Conservation (phyloP, 2,329 filamentous ascomycete genomes). For the Gaeumannomyces tritici region DNA sequence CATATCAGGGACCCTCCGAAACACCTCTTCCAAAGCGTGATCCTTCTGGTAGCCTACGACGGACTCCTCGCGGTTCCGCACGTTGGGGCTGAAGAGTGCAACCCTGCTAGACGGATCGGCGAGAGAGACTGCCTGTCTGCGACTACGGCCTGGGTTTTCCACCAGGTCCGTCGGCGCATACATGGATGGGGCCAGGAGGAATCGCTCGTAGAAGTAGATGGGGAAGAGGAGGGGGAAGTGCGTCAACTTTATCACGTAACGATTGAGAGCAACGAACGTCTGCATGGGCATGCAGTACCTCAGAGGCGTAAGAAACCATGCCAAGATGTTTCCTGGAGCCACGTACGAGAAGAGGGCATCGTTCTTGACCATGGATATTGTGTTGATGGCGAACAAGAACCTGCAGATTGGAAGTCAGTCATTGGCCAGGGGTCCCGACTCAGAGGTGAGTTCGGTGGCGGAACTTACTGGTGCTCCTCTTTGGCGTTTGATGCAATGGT, state of each 20-base stretch:
- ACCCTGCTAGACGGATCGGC: slow-evolving; percentile 43
- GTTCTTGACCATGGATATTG: slow-evolving; percentile 97
- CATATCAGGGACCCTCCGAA: slow-evolving; percentile 61
- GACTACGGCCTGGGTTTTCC: slow-evolving; percentile 52
- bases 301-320: slow-evolving; percentile 78
- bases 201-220: slow-evolving; percentile 80
- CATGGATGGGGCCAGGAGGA: slow-evolving; percentile 63
- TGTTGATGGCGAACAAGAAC: slow-evolving; percentile 92
- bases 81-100: slow-evolving; percentile 63
- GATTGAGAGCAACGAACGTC: slow-evolving; percentile 75
- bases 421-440: neutral
- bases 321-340: slow-evolving; percentile 82
- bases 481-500: slow-evolving; percentile 86
- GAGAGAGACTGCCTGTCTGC: slow-evolving; percentile 43
- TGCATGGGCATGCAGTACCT: slow-evolving; percentile 72
- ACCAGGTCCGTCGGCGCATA: slow-evolving; percentile 80
- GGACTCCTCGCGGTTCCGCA: slow-evolving; percentile 73
- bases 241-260: slow-evolving; percentile 83
- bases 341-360: slow-evolving; percentile 92
- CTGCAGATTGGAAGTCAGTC: slow-evolving; percentile 19
- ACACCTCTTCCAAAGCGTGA: slow-evolving; percentile 82
- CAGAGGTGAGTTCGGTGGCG: neutral
- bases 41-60: slow-evolving; percentile 86
- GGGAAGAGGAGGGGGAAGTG: slow-evolving; percentile 80
- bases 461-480: slow-evolving; percentile 66